Evolutionary conservation across 116 monocot species (phyloP).

Genomic region (Phalaenopsis hybrid): DNA sequence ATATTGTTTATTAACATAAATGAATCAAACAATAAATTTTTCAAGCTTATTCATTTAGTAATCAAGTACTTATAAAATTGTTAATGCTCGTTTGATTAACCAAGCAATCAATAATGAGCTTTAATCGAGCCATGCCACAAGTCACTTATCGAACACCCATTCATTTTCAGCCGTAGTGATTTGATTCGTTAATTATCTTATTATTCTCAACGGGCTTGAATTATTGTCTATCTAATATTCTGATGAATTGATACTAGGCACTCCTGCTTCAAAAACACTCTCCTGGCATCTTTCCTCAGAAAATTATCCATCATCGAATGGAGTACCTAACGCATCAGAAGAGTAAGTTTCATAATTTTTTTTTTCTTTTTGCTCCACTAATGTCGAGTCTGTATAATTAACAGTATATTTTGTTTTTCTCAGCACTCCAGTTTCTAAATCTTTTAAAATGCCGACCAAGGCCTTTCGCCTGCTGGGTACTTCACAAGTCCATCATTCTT

Average conservation of each 20-base stretch:
- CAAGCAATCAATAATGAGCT: too few species aligned
- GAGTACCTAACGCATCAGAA: conserved; percentile 18
- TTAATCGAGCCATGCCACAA: too few species aligned
- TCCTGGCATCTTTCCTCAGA: conserved; percentile 80
- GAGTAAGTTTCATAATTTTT: conserved; percentile 17
- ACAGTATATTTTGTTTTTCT: conserved; percentile 10
- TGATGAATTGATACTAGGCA: conserved; percentile 22
- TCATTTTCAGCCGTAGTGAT: not conserved
- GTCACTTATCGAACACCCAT: too few species aligned
- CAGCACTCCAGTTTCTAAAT: conserved; percentile 42
- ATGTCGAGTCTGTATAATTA: not conserved
- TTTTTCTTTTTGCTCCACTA: not conserved
- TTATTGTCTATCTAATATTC: not conserved
- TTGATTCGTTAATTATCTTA: not conserved
- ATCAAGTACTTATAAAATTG: too few species aligned
- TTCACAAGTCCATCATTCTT: conserved; percentile 7
- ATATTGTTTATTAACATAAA: too few species aligned
- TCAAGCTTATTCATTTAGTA: too few species aligned
- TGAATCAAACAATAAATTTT: too few species aligned
- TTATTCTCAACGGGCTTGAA: not conserved
- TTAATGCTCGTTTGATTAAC: too few species aligned
- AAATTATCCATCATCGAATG: conserved; percentile 29
- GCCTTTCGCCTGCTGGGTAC: conserved; percentile 46
- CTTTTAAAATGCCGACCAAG: conserved; percentile 30
- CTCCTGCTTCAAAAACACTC: conserved; percentile 72